These are phyloP conservation scores for Marasmius oreades DNA, from an alignment of 1,284 basidiomycete species.

Conservation along the genomic window DNA sequence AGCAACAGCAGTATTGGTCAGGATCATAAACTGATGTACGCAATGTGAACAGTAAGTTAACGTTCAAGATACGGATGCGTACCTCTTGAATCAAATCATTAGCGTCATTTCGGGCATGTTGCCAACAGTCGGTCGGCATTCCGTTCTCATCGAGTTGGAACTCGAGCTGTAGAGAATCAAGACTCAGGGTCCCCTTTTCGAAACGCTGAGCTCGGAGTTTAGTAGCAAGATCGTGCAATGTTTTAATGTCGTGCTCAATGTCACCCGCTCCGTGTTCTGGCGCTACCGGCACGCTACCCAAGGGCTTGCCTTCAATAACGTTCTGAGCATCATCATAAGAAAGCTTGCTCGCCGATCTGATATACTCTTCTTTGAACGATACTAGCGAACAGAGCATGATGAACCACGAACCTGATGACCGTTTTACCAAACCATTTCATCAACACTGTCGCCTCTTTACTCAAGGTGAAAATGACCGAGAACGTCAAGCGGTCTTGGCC, in stretches of 20 bases:
- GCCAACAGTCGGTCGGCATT: constrained; percentile 77
- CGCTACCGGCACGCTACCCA: constrained; percentile 50
- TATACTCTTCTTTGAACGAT: constrained; percentile 11
- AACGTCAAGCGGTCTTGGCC: constrained; percentile 88
- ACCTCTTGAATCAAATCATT: constrained; percentile 90
- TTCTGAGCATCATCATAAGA: constrained; percentile 80
- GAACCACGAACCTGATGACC: constrained; percentile 71
- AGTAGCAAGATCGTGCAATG: constrained; percentile 67
- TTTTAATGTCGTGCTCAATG: constrained; percentile 76
- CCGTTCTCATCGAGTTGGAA: constrained; percentile 85
- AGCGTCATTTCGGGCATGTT: constrained; percentile 66
- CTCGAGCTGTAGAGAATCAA: constrained; percentile 69
- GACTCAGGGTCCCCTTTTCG: constrained; percentile 77
- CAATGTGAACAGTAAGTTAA: background rate
- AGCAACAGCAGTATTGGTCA: constrained; percentile 88
- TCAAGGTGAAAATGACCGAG: constrained; percentile 85
- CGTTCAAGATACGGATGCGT: constrained; percentile 14
- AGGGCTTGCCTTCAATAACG: constrained; percentile 73
- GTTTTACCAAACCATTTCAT: constrained; percentile 93
- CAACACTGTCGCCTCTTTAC: constrained; percentile 76
- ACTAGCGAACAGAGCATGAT: background rate
- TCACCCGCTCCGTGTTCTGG: constrained; percentile 57
- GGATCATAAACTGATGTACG: constrained; percentile 79
- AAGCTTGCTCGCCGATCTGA: constrained; percentile 82
- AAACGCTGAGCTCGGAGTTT: constrained; percentile 75